Evolutionary conservation across 1,284 basidiomycete genomes (phyloP).

Genomic region (Leccinum ambiguum): DNA sequence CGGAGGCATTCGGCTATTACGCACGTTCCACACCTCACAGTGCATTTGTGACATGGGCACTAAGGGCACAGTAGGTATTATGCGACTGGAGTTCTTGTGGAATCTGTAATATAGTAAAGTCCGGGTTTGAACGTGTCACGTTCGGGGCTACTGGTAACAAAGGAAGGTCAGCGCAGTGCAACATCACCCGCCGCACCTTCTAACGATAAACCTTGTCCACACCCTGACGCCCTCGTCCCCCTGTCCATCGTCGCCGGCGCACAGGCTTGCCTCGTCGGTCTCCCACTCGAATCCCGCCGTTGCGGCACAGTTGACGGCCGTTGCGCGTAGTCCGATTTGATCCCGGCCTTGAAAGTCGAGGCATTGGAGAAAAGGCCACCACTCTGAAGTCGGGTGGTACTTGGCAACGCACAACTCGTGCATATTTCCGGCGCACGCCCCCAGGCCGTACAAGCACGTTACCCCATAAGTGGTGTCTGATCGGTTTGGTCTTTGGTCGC

Average conservation of each 20-base stretch:
- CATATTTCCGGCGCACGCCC: conserved; percentile 86
- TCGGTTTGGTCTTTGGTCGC: conserved; percentile 53
- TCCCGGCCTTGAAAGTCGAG: conserved; percentile 70
- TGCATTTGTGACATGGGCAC: conserved; percentile 65
- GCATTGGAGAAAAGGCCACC: conserved; percentile 79
- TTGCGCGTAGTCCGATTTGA: conserved; percentile 64
- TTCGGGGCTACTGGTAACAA: conserved; percentile 50
- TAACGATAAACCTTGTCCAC: conserved; percentile 6
- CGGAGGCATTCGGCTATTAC: conserved; percentile 41
- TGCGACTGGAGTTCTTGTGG: conserved; percentile 62
- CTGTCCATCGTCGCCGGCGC: conserved; percentile 58
- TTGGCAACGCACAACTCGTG: conserved; percentile 79
- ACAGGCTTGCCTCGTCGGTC: conserved; percentile 54
- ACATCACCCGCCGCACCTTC: conserved; percentile 4
- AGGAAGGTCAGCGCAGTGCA: conserved; percentile 44
- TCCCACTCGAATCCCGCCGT: conserved; percentile 70
- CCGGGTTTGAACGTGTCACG: conserved; percentile 52
- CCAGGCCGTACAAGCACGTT: conserved; percentile 73
- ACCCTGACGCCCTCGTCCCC: conserved; percentile 54
- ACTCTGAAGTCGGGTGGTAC: conserved; percentile 48
- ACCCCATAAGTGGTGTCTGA: conserved; percentile 70
- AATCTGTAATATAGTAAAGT: conserved; percentile 56
- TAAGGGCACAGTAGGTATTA: conserved; percentile 39
- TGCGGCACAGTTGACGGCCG: conserved; percentile 65
- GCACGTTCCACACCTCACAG: conserved; percentile 59